Evolutionary conservation across 345 rosid species (phyloP), one percentile per base, ranked within the genome.

Genomic region (Acer campestre): DNA sequence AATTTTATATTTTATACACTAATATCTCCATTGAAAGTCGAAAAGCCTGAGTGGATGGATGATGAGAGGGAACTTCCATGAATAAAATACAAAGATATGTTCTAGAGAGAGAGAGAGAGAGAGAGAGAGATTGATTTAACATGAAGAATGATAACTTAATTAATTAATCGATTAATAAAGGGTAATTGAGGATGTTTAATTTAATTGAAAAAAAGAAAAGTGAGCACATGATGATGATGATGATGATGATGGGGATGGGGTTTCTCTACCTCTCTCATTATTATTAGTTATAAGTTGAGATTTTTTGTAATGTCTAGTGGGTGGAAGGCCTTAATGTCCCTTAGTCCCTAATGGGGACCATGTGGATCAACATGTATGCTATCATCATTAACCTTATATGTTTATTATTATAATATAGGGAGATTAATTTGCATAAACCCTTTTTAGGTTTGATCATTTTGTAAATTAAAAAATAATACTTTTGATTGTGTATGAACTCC

Each of bases 271-370:
- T 10, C 72, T 46, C 66, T 70, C 1, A 3, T 5, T 3, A 2
- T 55, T 25, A 82, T 51, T 66, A 67, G 59, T 20, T 58, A 35
- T n/a, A 59, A 59, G 63, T 42, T 42, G 63, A 12, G 27, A 59
- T 59, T 59, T 27, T 59, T 27, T 59, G 63, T 7, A 59, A 59
- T 59, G 87, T 82, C 83, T 46, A 77, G 85, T 79, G 79, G 86
- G 86, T 82, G 79, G 87, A 73, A 65, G 66, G 85, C 84, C 84
- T 83, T 49, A 48, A 78, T 71, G 78, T 56, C 79, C 78, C 84
- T 67, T 29, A 40, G 78, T 56, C 76, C 78, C 84, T 67, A 40
- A 40, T 71, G 85, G 85, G 90, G 90, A 80, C 88, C 90, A 87
- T 73, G 88, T 79, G 88, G 84, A 79, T 82, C 80, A 85, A 78